phyloP scores from a whole-genome alignment of 2,329 filamentous ascomycete genomes.

The Sarocladiaceae sp. region DNA sequence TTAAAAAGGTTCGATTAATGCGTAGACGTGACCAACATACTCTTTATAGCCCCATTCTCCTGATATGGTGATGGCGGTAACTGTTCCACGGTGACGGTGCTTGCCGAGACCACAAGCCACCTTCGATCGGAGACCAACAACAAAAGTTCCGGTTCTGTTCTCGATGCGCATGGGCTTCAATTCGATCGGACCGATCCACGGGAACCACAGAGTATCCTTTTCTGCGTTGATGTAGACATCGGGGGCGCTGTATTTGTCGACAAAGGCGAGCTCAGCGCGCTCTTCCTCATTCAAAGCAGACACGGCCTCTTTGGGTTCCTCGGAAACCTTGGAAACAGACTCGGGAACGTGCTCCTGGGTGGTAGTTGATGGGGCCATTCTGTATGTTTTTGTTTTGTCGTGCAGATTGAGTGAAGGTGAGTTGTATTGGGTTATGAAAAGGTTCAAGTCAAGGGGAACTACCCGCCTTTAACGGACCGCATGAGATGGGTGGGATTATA shows the following conservation, averaged over 20 bases:
- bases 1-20: background rate
- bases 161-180: constrained; percentile 14
- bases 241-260: constrained; percentile 21
- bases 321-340: constrained; percentile 12
- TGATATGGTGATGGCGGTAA: constrained; percentile 16
- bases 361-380: constrained; percentile 11
- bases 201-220: constrained; percentile 19
- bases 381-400: constrained; percentile 8
- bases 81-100: constrained; percentile 14
- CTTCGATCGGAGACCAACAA: constrained; percentile 13
- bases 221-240: constrained; percentile 20
- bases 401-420: constrained; percentile 3
- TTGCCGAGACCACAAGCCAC: constrained; percentile 13
- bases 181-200: constrained; percentile 15
- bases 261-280: constrained; percentile 17
- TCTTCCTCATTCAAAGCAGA: constrained; percentile 12
- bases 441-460: background rate
- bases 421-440: constrained; percentile 3
- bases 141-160: constrained; percentile 13
- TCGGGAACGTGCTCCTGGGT: constrained; percentile 12
- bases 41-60: constrained; percentile 19
- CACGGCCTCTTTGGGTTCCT: constrained; percentile 4
- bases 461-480: background rate
- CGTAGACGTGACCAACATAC: constrained; percentile 11
- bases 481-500: background rate